phyloP scores from a whole-genome alignment of 768 basidiomycete genomes.

The Leccinum aurantiacum region DNA sequence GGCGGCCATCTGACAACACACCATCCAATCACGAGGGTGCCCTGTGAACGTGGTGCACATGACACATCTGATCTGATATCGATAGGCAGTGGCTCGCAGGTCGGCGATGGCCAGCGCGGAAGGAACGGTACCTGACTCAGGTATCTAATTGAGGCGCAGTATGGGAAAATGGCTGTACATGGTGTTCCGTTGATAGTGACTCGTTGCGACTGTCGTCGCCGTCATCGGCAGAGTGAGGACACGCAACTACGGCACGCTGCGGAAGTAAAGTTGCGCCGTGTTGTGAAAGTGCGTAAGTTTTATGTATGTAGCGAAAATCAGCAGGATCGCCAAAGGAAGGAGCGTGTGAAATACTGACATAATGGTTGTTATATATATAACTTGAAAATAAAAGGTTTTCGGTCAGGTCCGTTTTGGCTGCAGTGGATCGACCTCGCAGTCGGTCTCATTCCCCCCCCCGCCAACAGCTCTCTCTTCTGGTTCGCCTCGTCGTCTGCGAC shows the following conservation, averaged over 20 bases:
- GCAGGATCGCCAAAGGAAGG: not conserved
- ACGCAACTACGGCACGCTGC: conserved; percentile 12
- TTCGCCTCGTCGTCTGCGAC: conserved; percentile 39
- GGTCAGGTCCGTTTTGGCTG: conserved; percentile 35
- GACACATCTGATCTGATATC: conserved; percentile 15
- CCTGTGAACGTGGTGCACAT: conserved; percentile 7
- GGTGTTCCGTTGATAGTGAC: not conserved
- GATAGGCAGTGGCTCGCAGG: conserved; percentile 11
- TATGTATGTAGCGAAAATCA: not conserved
- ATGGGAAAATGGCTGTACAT: conserved; percentile 12
- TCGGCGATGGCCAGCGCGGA: conserved; percentile 24
- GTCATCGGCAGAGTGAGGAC: conserved; percentile 11
- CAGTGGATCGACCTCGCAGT: conserved; percentile 46
- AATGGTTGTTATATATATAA: conserved; percentile 27
- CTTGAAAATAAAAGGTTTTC: conserved; percentile 21
- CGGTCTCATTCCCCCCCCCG: conserved; percentile 39
- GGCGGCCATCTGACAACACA: not conserved
- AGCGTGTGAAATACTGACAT: conserved; percentile 30
- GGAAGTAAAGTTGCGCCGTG: not conserved
- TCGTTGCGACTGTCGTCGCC: not conserved
- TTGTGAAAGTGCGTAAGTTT: conserved; percentile 10
- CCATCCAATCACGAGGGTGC: conserved; percentile 9
- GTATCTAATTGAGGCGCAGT: conserved; percentile 14
- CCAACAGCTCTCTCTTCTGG: conserved; percentile 33
- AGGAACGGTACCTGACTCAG: conserved; percentile 6